phyloP scores from a whole-genome alignment of 495 filamentous ascomycete species.

The Podospora didyma region DNA sequence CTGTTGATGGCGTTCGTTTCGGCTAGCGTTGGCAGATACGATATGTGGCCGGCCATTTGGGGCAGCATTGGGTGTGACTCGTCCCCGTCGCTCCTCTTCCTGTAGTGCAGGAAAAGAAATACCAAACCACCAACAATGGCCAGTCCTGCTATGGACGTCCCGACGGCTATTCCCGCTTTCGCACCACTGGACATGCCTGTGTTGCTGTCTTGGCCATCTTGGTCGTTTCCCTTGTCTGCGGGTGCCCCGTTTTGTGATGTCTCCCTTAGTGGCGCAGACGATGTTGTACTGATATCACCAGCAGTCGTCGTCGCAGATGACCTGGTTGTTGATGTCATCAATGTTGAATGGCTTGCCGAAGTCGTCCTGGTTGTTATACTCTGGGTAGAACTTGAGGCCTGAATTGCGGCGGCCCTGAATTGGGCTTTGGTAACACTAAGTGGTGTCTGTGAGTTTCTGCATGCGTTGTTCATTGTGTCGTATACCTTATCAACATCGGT shows the following conservation, averaged over 20 bases:
- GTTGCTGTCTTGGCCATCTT: not conserved
- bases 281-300: not conserved
- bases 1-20: not conserved
- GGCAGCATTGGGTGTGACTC: conserved; percentile 34
- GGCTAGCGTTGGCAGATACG: conserved; percentile 6
- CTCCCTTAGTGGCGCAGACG: not conserved
- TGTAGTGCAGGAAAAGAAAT: conserved; percentile 22
- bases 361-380: too few relatives aligned
- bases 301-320: not conserved
- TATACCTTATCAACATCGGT: conserved; percentile 33
- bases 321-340: not conserved
- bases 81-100: conserved; percentile 18
- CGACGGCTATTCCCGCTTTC: conserved; percentile 24
- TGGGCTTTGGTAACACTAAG: conserved; percentile 23
- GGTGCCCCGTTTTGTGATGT: not conserved
- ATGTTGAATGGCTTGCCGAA: not conserved
- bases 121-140: conserved; percentile 15
- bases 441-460: conserved; percentile 26
- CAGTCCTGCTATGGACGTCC: conserved; percentile 11
- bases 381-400: not conserved
- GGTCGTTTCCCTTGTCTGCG: not conserved
- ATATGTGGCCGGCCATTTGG: conserved; percentile 15
- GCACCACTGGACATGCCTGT: conserved; percentile 16
- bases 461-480: conserved; percentile 28
- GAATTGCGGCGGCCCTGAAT: conserved; percentile 10